Conservation (phyloP, 257 asterid genomes). For the Nemophila menziesii region DNA sequence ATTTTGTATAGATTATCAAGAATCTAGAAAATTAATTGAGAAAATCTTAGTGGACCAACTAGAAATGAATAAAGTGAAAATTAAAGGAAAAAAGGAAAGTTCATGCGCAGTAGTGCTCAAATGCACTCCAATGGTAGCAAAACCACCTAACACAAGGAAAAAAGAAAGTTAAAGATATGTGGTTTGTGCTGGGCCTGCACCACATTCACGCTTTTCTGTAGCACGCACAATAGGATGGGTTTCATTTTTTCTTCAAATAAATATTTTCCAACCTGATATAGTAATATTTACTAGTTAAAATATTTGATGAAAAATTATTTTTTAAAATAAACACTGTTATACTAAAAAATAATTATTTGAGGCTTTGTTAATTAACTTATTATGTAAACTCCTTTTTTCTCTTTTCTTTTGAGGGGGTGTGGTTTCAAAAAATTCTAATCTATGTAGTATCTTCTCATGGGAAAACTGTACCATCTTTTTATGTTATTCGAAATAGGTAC, state of each 20-base stretch:
- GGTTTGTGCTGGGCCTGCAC: conserved; percentile 15
- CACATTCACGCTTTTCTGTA: not conserved
- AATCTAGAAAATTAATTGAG: conserved; percentile 9
- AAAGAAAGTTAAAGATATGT: conserved; percentile 6
- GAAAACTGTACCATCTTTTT: too few relatives aligned
- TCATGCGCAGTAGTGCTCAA: conserved; percentile 42
- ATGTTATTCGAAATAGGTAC: too few relatives aligned
- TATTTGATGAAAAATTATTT: too few relatives aligned
- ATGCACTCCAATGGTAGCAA: conserved; percentile 21
- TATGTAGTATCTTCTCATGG: too few relatives aligned
- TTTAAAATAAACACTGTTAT: too few relatives aligned
- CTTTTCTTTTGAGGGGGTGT: not conserved
- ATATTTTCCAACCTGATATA: too few relatives aligned
- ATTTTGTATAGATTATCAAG: not conserved
- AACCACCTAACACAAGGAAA: conserved; percentile 20
- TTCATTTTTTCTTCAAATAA: not conserved
- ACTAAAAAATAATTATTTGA: too few relatives aligned
- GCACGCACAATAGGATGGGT: not conserved
- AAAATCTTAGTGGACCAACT: conserved; percentile 48
- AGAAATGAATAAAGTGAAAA: conserved; percentile 24
- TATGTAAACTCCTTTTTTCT: not conserved
- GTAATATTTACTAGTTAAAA: too few relatives aligned
- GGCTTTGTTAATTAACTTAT: too few relatives aligned
- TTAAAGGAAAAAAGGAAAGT: conserved; percentile 17
- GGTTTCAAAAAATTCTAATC: too few relatives aligned